These are phyloP conservation scores for Arctostaphylos glauca DNA, from an alignment of 148 eudicot genomes.

Conservation along the genomic window DNA sequence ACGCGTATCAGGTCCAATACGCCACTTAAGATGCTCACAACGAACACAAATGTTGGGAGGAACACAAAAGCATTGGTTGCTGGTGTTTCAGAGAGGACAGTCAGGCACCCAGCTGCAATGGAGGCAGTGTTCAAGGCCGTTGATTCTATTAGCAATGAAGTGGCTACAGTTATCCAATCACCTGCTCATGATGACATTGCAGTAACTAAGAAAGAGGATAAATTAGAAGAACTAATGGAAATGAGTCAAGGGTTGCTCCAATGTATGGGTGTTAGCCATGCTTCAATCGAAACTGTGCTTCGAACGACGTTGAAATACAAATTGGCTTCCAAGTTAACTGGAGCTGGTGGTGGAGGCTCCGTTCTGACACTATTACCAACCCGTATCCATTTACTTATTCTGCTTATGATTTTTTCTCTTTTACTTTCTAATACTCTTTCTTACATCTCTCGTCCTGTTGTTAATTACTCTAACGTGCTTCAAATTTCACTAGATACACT, in stretches of 20 bases:
- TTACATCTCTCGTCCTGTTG: too few species aligned
- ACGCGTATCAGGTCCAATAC: constrained; percentile 62
- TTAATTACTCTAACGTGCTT: background rate
- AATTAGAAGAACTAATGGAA: constrained; percentile 81
- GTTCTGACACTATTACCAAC: constrained; percentile 83
- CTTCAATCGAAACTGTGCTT: constrained; percentile 79
- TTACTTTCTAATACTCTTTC: background rate
- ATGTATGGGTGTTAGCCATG: constrained; percentile 97
- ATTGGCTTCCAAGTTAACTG: constrained; percentile 78
- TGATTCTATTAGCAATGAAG: constrained; percentile 82
- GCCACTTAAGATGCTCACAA: constrained; percentile 82
- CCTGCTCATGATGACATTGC: constrained; percentile 53
- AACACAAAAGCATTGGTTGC: constrained; percentile 94
- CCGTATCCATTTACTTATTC: constrained; percentile 59
- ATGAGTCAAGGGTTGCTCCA: constrained; percentile 97
- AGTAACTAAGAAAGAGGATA: constrained; percentile 69
- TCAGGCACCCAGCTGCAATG: constrained; percentile 72
- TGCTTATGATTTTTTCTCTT: constrained; percentile 1
- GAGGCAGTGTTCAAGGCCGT: constrained; percentile 76
- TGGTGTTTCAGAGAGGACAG: constrained; percentile 73
- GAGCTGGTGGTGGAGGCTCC: constrained; percentile 99
- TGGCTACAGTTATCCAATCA: constrained; percentile 65
- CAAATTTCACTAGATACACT: background rate
- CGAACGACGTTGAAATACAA: constrained; percentile 77
- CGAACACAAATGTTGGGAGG: constrained; percentile 89